phyloP scores from a whole-genome alignment of 306 rosid genomes.

The Boehmeria nivea region DNA sequence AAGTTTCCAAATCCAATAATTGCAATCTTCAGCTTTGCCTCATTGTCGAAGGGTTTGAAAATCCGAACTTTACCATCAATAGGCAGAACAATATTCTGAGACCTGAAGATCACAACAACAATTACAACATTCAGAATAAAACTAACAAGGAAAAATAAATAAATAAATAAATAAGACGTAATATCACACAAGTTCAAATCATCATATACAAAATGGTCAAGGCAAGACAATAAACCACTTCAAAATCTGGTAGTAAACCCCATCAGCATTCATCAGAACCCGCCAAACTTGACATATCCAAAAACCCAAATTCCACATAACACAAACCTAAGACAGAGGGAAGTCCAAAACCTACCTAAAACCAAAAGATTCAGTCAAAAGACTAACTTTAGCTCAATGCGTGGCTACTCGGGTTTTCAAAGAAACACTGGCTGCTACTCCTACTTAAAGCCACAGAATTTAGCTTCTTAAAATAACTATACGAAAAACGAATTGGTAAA shows the following conservation, averaged over 20 bases:
- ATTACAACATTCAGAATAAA: neutral
- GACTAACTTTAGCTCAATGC: no score
- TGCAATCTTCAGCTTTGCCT: conserved; percentile 61
- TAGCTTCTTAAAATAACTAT: no score
- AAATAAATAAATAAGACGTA: neutral
- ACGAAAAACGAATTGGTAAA: no score
- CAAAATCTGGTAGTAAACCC: neutral
- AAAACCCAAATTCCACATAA: neutral
- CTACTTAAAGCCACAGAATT: no score
- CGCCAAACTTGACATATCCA: neutral
- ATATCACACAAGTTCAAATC: neutral
- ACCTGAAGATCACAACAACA: conserved; percentile 27
- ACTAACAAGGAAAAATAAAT: neutral
- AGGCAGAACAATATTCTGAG: conserved; percentile 14
- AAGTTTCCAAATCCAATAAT: conserved; percentile 84
- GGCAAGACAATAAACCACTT: no score
- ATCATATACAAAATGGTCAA: no score
- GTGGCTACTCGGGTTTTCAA: no score
- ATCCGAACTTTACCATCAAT: conserved; percentile 15
- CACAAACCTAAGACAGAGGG: neutral
- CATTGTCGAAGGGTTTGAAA: conserved; percentile 23
- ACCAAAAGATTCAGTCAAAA: no score
- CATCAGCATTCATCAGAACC: neutral
- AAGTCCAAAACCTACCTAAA: neutral
- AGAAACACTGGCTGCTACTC: no score